A percentile compares a stretch with the other conserved stretches of the same genome.
These are phyloP conservation scores for Aleurites moluccanus DNA, from an alignment of 441 rosid genomes.

Conservation along the genomic window DNA sequence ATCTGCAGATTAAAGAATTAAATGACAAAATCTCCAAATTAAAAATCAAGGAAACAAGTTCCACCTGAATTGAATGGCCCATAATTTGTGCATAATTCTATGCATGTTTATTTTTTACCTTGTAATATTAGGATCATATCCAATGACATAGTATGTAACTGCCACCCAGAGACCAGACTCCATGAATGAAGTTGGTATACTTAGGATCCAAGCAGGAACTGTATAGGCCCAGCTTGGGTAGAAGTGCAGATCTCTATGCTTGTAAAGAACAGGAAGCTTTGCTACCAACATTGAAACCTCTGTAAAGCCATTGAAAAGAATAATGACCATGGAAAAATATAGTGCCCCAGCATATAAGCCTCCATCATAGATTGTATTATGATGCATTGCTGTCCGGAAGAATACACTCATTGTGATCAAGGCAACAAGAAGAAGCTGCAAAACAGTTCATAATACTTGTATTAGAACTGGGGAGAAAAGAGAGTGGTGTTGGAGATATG, in stretches of 20 bases:
- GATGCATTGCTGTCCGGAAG: conserved; percentile 80
- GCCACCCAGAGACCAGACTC: conserved; percentile 97
- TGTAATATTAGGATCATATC: conserved; percentile 75
- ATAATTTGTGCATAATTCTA: conserved; percentile 12
- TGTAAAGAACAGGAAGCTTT: conserved; percentile 93
- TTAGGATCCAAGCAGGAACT: conserved; percentile 85
- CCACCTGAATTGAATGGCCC: conserved; percentile 16
- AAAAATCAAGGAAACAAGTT: conserved; percentile 25
- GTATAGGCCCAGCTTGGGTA: conserved; percentile 96
- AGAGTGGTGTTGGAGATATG: background rate
- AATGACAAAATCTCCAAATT: conserved; percentile 47
- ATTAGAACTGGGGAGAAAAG: background rate
- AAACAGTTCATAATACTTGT: conserved; percentile 18
- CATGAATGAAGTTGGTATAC: conserved; percentile 80
- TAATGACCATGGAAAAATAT: conserved; percentile 95
- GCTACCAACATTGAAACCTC: conserved; percentile 96
- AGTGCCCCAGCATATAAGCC: conserved; percentile 78
- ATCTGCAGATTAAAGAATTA: conserved; percentile 51
- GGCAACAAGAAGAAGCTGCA: conserved; percentile 90
- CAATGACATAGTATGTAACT: conserved; percentile 79
- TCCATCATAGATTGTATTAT: conserved; percentile 75
- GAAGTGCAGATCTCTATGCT: conserved; percentile 91
- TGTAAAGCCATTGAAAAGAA: conserved; percentile 95
- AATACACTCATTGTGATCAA: conserved; percentile 97
- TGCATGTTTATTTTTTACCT: conserved; percentile 45